These are phyloP conservation scores for Coniochaeta pulveracea DNA, from an alignment of 2,329 filamentous ascomycete species.

Conservation along the genomic window DNA sequence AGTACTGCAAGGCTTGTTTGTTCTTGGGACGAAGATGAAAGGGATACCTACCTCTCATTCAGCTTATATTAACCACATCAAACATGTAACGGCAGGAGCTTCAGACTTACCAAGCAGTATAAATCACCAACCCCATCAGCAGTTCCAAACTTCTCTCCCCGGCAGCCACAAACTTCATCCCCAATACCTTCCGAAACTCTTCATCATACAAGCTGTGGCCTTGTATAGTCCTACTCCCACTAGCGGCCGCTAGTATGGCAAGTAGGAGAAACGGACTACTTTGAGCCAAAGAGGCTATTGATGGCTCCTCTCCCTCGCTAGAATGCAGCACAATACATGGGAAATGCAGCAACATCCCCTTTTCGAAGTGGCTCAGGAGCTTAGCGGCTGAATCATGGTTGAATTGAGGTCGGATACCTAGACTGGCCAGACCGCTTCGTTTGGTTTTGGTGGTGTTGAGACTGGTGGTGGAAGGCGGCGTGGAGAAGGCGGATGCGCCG, in stretches of 20 bases:
- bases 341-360: conserved; percentile 27
- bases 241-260: conserved; percentile 39
- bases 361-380: conserved; percentile 29
- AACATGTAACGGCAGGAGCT: too few relatives aligned
- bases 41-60: conserved; percentile 36
- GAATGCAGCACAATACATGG: conserved; percentile 30
- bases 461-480: conserved; percentile 9
- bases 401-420: conserved; percentile 39
- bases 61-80: too few relatives aligned
- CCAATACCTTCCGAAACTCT: conserved; percentile 46
- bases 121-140: conserved; percentile 44
- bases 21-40: conserved; percentile 41
- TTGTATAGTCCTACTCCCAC: conserved; percentile 33
- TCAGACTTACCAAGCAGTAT: conserved; percentile 39
- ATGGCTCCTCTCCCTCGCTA: conserved; percentile 25
- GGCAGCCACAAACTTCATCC: conserved; percentile 42
- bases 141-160: conserved; percentile 46
- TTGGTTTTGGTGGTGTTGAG: conserved; percentile 6
- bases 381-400: conserved; percentile 40
- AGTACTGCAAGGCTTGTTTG: conserved; percentile 36
- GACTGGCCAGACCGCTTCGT: conserved; percentile 12
- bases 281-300: conserved; percentile 29
- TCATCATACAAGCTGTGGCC: conserved; percentile 43
- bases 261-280: conserved; percentile 41
- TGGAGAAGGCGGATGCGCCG: conserved; percentile 14